These are phyloP conservation scores for Endogone sp. DNA, from an alignment of 192 early-diverging fungal genomes.

Conservation along the genomic window DNA sequence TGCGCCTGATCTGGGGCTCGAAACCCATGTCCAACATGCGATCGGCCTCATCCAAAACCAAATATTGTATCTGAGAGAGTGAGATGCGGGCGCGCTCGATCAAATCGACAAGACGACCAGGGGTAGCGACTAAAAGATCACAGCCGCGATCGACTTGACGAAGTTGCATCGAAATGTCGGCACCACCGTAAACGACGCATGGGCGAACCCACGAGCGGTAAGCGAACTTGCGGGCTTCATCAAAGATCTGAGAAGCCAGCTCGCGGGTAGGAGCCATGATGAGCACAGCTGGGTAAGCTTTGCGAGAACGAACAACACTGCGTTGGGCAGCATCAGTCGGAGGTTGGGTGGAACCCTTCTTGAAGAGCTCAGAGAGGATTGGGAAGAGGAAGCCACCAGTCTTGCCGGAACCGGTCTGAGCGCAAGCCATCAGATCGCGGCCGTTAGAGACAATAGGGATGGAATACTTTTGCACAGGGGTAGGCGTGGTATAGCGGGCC, in stretches of 20 bases:
- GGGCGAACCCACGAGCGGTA: constrained; percentile 94
- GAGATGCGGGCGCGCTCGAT: constrained; percentile 80
- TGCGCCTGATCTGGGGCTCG: constrained; percentile 89
- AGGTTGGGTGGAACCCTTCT: constrained; percentile 62
- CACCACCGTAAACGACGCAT: constrained; percentile 94
- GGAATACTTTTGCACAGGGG: constrained; percentile 95
- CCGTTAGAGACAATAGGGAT: constrained; percentile 74
- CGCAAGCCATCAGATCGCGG: constrained; percentile 98
- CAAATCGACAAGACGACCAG: constrained; percentile 93
- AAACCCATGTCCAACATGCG: constrained; percentile 97
- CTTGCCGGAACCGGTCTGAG: constrained; percentile 95
- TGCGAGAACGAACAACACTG: constrained; percentile 63
- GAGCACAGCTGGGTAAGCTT: constrained; percentile 71
- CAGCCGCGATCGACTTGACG: constrained; percentile 91
- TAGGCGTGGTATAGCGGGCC: constrained; percentile 83
- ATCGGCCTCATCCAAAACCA: constrained; percentile 97
- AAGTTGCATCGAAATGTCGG: constrained; percentile 85
- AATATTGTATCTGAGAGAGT: constrained; percentile 70
- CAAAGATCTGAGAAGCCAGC: constrained; percentile 93
- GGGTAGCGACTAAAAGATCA: constrained; percentile 94
- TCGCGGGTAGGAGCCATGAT: constrained; percentile 95
- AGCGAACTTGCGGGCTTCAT: constrained; percentile 83
- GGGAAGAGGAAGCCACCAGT: constrained; percentile 98
- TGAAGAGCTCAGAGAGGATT: constrained; percentile 89
- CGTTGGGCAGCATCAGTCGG: constrained; percentile 32